Conservation (phyloP, 495 filamentous ascomycete genomes). For the Aspergillus leporis region DNA sequence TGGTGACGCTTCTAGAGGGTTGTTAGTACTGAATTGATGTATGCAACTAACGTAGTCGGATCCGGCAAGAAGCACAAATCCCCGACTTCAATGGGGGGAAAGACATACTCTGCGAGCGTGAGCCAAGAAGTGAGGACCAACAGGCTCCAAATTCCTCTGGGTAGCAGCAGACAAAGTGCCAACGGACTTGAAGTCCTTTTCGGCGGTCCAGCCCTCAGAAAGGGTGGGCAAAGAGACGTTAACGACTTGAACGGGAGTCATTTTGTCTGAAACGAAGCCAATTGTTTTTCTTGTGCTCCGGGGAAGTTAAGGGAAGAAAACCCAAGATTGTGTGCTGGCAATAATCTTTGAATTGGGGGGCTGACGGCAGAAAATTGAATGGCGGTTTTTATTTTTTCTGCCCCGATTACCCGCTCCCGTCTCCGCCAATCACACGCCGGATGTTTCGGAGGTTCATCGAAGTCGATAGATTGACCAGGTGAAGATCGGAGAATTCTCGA, state of each 20-base stretch:
- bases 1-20: constrained; percentile 74
- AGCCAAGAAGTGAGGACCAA: constrained; percentile 96
- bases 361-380: constrained; percentile 18
- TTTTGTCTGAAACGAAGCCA: constrained; percentile 28
- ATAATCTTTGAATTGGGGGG: constrained; percentile 9
- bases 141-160: constrained; percentile 86
- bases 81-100: neutral
- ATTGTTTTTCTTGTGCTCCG: constrained; percentile 8
- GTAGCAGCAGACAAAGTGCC: constrained; percentile 67
- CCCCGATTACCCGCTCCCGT: constrained; percentile 25
- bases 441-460: constrained; percentile 33
- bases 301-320: constrained; percentile 10
- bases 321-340: constrained; percentile 20
- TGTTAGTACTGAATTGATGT: constrained; percentile 24
- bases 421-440: constrained; percentile 32
- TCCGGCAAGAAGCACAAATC: neutral
- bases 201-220: constrained; percentile 78
- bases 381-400: constrained; percentile 42
- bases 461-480: neutral
- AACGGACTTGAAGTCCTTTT: constrained; percentile 87
- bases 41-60: neutral
- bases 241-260: constrained; percentile 48
- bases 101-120: constrained; percentile 82
- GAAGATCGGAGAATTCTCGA: neutral
- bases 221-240: constrained; percentile 70